These are phyloP conservation scores for Salvia sclarea DNA, from an alignment of 305 asterid species.

Conservation along the genomic window DNA sequence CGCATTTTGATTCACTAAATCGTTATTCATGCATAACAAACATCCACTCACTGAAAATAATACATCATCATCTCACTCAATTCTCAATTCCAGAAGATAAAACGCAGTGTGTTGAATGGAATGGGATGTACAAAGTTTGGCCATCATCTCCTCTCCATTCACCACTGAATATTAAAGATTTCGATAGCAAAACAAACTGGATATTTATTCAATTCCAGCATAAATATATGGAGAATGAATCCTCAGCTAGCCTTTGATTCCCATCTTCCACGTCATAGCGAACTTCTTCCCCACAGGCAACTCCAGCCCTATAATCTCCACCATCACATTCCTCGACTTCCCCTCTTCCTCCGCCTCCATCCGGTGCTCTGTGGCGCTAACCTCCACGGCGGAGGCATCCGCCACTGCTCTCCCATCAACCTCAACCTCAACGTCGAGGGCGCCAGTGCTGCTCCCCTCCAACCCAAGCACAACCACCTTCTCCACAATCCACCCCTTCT, in stretches of 20 bases:
- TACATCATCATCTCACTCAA: too few relatives aligned
- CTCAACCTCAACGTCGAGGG: slow-evolving; percentile 44
- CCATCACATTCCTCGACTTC: slow-evolving; percentile 61
- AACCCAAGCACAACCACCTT: slow-evolving; percentile 74
- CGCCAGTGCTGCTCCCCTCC: slow-evolving; percentile 41
- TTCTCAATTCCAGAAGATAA: neutral
- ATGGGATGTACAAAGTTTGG: slow-evolving; percentile 31
- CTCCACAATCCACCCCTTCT: slow-evolving; percentile 76
- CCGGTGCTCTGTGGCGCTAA: slow-evolving; percentile 43
- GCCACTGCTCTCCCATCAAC: slow-evolving; percentile 48
- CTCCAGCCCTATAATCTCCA: slow-evolving; percentile 71
- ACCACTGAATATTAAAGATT: neutral
- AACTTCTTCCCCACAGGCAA: slow-evolving; percentile 78
- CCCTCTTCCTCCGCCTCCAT: slow-evolving; percentile 38
- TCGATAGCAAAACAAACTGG: neutral
- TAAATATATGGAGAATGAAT: neutral
- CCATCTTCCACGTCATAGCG: slow-evolving; percentile 80
- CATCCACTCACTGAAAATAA: neutral
- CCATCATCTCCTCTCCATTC: slow-evolving; percentile 41
- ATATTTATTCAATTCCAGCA: neutral
- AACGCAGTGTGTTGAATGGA: slow-evolving; percentile 22
- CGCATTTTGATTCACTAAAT: neutral
- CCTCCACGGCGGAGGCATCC: slow-evolving; percentile 44
- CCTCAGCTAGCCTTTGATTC: slow-evolving; percentile 31
- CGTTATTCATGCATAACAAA: neutral